Base-by-base conservation (phyloP, 2,329 filamentous ascomycete genomes). In the Clonostachys rhizophaga region DNA sequence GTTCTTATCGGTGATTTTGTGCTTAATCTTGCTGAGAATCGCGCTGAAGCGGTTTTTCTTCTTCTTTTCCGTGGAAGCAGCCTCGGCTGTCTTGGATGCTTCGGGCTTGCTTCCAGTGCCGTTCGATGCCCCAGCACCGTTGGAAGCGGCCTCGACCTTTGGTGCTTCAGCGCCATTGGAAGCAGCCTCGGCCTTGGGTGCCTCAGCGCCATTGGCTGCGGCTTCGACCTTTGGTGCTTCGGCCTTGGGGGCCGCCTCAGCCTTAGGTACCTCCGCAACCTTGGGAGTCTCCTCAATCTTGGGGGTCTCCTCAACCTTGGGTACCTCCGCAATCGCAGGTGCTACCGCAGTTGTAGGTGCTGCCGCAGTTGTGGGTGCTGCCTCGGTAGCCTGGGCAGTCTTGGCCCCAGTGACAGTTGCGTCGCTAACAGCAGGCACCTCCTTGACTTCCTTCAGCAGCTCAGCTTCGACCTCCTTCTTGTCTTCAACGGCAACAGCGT, bases 381-480 rank as follows among this genome's bases (percentile, higher is more conserved):
- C 24, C 24, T 30, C 24, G 24, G 9, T 10, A 30, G 50, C 43
- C 49, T 55, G 48, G 20, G 55, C 36, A 18, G 49, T 41, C 52
- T 54, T 57, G 45, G 49, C 41, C 46, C 55, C 55, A 10, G 59
- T 37, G 8, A 53, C 55, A 41, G 57, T 58, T 37, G 46, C 43
- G 39, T 67, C 68, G 37, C 50, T 57, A 0, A 59, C 54, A 12
- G 62, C 58, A 54, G 70, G 57, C 46, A 61, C 60, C 45, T 66
- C 61, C 63, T 77, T 73, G 51, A 84, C 75, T 63, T 87, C 79
- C 53, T 81, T 75, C 43, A 91, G 71, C 9, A 95, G 74, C 68
- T 95, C 86, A 24, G 79, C 66, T 70, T 95, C 89, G 6, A 91
- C 75, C 10, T 73, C 76, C 63, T 80, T 81, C 79, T 94, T 94